phyloP scores from a whole-genome alignment of 176 grass and related monocot species.

The Tillandsia fasciculata region DNA sequence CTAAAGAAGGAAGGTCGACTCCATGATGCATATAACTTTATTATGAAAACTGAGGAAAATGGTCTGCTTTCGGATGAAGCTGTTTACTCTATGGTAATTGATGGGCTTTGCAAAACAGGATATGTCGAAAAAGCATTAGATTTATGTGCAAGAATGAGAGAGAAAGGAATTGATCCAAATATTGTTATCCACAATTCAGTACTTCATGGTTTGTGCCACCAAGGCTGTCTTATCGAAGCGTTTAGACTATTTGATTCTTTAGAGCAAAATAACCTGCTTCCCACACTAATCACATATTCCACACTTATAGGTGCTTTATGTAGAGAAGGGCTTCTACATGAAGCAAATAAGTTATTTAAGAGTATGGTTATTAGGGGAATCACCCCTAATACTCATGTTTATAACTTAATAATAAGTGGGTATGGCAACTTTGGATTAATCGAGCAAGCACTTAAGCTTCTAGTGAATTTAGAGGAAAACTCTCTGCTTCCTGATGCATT shows the following conservation, averaged over 20 bases:
- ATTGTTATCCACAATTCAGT: constrained; percentile 79
- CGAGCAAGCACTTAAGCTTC: constrained; percentile 53
- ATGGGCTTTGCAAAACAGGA: constrained; percentile 75
- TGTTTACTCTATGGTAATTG: constrained; percentile 57
- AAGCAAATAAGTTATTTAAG: constrained; percentile 55
- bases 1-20: constrained; percentile 66
- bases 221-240: constrained; percentile 81
- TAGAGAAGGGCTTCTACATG: constrained; percentile 73
- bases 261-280: constrained; percentile 50
- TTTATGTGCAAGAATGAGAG: constrained; percentile 70
- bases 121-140: constrained; percentile 69
- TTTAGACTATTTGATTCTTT: constrained; percentile 67
- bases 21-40: constrained; percentile 55
- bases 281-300: constrained; percentile 55
- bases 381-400: constrained; percentile 46
- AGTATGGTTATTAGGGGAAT: constrained; percentile 66
- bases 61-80: constrained; percentile 41
- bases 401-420: constrained; percentile 66
- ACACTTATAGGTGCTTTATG: constrained; percentile 79
- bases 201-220: constrained; percentile 70
- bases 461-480: constrained; percentile 48
- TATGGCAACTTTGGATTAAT: constrained; percentile 64
- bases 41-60: constrained; percentile 58
- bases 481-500: constrained; percentile 55
- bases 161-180: constrained; percentile 42